These are phyloP conservation scores for Polyplosphaeria fusca DNA, from an alignment of 495 filamentous ascomycete species.

Conservation along the genomic window DNA sequence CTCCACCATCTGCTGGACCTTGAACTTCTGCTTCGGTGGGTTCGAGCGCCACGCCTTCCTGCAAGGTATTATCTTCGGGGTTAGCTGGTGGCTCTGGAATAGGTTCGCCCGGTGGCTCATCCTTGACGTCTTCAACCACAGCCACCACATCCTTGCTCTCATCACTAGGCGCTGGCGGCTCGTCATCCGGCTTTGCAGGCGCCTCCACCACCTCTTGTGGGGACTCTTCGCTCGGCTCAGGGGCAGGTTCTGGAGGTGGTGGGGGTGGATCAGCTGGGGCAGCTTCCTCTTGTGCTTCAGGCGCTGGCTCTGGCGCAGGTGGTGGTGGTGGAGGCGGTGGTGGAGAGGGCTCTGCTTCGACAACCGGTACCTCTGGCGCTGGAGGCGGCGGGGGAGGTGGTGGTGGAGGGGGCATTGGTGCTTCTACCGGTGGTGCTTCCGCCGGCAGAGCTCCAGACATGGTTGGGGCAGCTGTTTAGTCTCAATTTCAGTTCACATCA, in stretches of 20 bases:
- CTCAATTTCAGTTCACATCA: slow-evolving; percentile 15
- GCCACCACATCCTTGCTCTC: slow-evolving; percentile 5
- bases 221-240: slow-evolving; percentile 5
- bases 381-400: not conserved
- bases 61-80: too few species aligned
- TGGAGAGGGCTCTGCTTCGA: slow-evolving; percentile 8
- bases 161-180: too few species aligned
- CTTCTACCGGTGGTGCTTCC: slow-evolving; percentile 15
- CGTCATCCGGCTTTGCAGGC: too few species aligned
- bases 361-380: not conserved
- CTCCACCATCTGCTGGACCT: not conserved
- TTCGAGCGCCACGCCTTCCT: not conserved
- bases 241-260: not conserved
- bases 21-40: not conserved
- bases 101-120: slow-evolving; percentile 8
- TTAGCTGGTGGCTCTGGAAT: too few species aligned
- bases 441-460: slow-evolving; percentile 9
- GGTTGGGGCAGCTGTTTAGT: slow-evolving; percentile 1
- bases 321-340: slow-evolving; percentile 6
- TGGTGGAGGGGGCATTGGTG: slow-evolving; percentile 8
- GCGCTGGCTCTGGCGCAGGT: not conserved
- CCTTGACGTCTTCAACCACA: slow-evolving; percentile 6
- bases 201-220: too few species aligned
- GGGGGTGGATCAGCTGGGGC: not conserved
- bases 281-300: not conserved